Base-by-base conservation (phyloP, 306 rosid genomes). In the Mucuna pruriens region DNA sequence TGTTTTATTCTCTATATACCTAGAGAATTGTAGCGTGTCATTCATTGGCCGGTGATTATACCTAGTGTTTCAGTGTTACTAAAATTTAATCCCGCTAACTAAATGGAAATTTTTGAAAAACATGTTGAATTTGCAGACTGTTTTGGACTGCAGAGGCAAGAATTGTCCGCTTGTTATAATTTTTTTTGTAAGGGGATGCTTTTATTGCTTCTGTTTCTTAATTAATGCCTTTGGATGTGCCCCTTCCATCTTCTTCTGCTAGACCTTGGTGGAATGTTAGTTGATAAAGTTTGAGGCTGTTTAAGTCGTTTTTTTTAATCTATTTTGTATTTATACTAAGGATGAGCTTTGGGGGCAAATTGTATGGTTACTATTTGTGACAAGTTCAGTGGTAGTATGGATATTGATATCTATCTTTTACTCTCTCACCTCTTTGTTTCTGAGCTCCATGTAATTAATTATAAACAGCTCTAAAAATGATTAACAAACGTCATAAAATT, bases 1-100 rank as follows among this genome's bases (percentile, higher is more conserved):
- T 89, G 87, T 64, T 89, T 92, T 89, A 87, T 64, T 90, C 87
- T 86, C 90, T 80, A 83, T 78, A 82, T 17, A 42, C 73, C 85
- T 61, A 66, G 90, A 85, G 91, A 85, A 83, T 31, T 25, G 77
- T 62, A 84, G 85, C 22, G 22, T 52, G 57, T 68, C 22, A 81
- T 85, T 87, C 71, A 34, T 73, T 84, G 82, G 93, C 85, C 36
- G 83, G 80, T 58, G 74, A 49, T 78, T 60, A 78, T 72, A 80
- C 87, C 46, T 66, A 45, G 7, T 31, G 12, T 76, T 69, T 76
- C 23, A 34, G 23, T 76, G 11, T 40, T 51, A 48, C 38, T 16
- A 34, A 33, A 52, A 48, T 72, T 45, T 45, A 48, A 34, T 34
- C 75, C 68, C 3, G 22, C 78, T 20, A 81, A 77, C 82, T 77